These are phyloP conservation scores for Dioszegia hungarica DNA, from an alignment of 768 basidiomycete species.

Conservation along the genomic window DNA sequence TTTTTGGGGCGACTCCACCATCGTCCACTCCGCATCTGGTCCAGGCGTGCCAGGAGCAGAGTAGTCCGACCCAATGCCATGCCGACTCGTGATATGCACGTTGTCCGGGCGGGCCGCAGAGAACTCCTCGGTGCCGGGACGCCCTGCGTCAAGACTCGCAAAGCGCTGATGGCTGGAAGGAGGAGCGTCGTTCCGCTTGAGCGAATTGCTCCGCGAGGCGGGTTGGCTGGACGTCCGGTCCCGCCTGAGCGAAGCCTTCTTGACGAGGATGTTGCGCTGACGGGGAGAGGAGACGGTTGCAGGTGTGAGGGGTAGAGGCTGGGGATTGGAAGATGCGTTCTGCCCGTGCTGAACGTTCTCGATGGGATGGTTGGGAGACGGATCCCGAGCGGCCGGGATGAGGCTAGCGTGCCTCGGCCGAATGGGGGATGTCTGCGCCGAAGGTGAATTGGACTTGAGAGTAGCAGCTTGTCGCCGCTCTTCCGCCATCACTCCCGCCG, in stretches of 20 bases:
- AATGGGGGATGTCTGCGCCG: not conserved
- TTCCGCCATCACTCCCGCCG: slow-evolving; percentile 1
- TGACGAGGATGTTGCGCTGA: slow-evolving; percentile 11
- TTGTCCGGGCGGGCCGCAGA: not conserved
- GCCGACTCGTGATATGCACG: slow-evolving; percentile 1
- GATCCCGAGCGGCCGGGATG: not conserved
- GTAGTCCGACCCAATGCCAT: not conserved
- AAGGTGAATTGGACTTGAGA: not conserved
- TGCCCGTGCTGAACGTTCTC: too few species aligned
- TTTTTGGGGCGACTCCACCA: not conserved
- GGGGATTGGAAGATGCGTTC: too few species aligned
- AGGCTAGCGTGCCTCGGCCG: not conserved
- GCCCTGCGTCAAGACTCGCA: not conserved
- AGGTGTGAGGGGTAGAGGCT: not conserved
- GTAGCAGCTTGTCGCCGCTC: not conserved
- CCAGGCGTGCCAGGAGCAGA: not conserved
- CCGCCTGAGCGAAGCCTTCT: slow-evolving; percentile 3
- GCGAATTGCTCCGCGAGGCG: not conserved
- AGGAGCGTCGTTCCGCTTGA: not conserved
- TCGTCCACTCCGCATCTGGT: not conserved
- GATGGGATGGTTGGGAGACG: not conserved
- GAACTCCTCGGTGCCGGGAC: not conserved
- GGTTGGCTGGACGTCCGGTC: not conserved
- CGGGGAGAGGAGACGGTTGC: not conserved
- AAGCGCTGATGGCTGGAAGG: not conserved